Base-by-base conservation (phyloP, 2,329 filamentous ascomycete species). In the Penicillium sp. region DNA sequence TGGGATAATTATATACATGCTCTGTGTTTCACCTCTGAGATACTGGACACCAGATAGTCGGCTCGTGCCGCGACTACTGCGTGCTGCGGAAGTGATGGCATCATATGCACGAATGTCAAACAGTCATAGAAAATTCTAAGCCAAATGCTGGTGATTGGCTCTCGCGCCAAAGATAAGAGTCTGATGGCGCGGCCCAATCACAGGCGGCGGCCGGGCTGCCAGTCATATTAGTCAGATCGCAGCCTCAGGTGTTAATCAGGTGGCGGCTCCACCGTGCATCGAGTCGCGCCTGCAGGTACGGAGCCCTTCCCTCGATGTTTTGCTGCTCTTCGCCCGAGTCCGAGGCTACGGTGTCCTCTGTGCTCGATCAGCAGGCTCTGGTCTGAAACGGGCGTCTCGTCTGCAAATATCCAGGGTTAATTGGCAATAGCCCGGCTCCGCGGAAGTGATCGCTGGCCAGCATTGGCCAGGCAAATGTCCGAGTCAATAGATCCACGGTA, bases 181-280 rank as follows among this genome's bases (percentile, higher is more conserved):
- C 23, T 48, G 52, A 51, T 56, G 51, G 58, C 35, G 53, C 28
- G 46, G 26, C 26, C 54, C 54, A 56, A 55, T 48, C 43, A 47
- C 20, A 3, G 7, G 2, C 16, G 28, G 30, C 47, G 20, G 38
- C 24, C 50, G 28, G n/a, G n/a, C 24, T 40, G 14, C 5, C 12
- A 12, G 48, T 40, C 16, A 6, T 3, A n/a, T 21, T 16, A 42
- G n/a, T 3, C 38, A 42, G n/a, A 42, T 42, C n/a, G 38, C 14
- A 18, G 38, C 38, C 38, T 42, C n/a, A 42, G 38, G n/a, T 9
- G n/a, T n/a, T n/a, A n/a, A n/a, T n/a, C n/a, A n/a, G n/a, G n/a
- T n/a, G n/a, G n/a, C n/a, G n/a, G n/a, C n/a, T n/a, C n/a, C n/a
- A n/a, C n/a, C n/a, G n/a, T 30, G 7, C 28, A 30, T 30, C 28